Evolutionary conservation across 176 grass and related monocot species (phyloP), one percentile per base, ranked within the genome.

Genomic region (Tillandsia leiboldiana): DNA sequence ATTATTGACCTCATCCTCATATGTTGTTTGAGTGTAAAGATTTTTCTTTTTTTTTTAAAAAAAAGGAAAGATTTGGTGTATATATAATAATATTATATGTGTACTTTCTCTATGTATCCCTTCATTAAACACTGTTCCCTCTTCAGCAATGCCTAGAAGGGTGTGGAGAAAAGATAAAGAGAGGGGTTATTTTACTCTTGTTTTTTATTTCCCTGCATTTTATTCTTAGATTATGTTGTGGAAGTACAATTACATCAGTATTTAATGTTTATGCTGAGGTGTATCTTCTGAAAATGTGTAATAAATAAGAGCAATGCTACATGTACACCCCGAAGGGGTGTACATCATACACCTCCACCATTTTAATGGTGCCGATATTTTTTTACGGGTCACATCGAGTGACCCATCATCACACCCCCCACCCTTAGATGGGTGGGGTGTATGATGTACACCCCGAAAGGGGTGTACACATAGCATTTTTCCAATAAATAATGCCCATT

Each of bases 201-300:
- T 10, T 66, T 48, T 7, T 66, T 47, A 29, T 33, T 11, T 10
- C 26, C 64, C 10, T 13, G 27, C 64, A 33, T 2, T 9, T 13
- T 26, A 13, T 3, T 66, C 12, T 66, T 26, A 13, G 22, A 26
- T n/a, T 66, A 9, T 42, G 56, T n/a, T n/a, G 56, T 20, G 56
- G 28, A 66, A 66, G 64, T 66, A 66, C 64, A 66, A 47, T 2
- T 6, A 48, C 64, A 13, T 66, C 3, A 48, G 13, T 66, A 66
- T 33, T 66, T 48, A 29, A 17, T 48, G 26, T 66, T 27, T 14
- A 59, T 59, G 20, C 56, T 59, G 56, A 20, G 56, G 11, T 66
- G 64, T 66, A 42, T 48, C 56, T 20, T 6, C 56, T 59, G 14
- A 13, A 66, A 48, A 66, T 13, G 24, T 66, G 11, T 33, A 27